These are phyloP conservation scores for Panicum hallii DNA, from an alignment of 202 grass and related monocot genomes.

Conservation along the genomic window DNA sequence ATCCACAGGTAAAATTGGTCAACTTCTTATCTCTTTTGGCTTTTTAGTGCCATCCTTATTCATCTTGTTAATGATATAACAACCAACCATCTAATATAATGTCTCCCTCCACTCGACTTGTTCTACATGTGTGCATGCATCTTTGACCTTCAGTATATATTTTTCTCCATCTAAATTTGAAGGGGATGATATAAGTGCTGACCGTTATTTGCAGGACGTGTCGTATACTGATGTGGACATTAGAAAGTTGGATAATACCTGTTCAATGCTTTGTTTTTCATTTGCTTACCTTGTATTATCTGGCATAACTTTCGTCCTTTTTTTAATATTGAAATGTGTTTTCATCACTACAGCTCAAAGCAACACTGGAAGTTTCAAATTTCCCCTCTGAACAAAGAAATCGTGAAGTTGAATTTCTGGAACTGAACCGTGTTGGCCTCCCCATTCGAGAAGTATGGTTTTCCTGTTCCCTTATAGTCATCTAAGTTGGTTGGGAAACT, in stretches of 20 bases:
- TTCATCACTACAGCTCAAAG: slow-evolving; percentile 36
- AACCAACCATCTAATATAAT: neutral
- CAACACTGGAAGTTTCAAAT: slow-evolving; percentile 34
- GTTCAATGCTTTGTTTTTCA: slow-evolving; percentile 19
- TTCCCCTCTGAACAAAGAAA: slow-evolving; percentile 43
- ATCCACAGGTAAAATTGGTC: slow-evolving; percentile 46
- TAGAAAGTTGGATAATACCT: neutral
- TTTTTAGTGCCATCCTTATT: slow-evolving; percentile 18
- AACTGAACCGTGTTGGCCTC: slow-evolving; percentile 52
- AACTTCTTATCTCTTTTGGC: neutral
- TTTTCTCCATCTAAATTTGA: slow-evolving; percentile 37
- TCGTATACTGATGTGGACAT: slow-evolving; percentile 17
- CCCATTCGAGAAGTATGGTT: slow-evolving; percentile 54
- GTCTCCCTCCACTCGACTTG: neutral
- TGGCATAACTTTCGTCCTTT: neutral
- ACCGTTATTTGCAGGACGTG: neutral
- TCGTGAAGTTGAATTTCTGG: slow-evolving; percentile 46
- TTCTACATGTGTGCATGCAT: slow-evolving; percentile 3
- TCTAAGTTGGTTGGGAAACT: slow-evolving; percentile 22
- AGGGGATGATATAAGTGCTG: neutral
- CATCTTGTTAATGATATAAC: neutral
- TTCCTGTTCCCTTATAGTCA: slow-evolving; percentile 16
- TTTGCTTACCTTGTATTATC: neutral
- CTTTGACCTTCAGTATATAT: neutral
- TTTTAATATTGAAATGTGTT: slow-evolving; percentile 21